A percentile compares a stretch with the other conserved stretches of the same genome.
Evolutionary conservation across 352 stramenopile species (phyloP).

Genomic region (Globisporangium parvum): DNA sequence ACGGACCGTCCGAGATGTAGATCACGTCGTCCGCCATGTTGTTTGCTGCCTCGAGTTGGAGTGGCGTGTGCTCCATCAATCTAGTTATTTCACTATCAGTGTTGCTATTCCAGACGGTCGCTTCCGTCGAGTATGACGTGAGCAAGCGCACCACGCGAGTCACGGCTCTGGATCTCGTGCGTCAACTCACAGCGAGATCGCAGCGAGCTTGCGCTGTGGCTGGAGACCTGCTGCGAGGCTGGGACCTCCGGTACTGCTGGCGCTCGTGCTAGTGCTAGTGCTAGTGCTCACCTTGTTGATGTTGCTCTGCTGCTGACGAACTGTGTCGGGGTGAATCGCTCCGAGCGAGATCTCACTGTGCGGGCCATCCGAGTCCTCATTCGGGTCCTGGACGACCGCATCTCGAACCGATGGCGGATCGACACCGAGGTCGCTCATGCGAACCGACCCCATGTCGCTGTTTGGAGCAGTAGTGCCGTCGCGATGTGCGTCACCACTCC

Average conservation of each 20-base stretch:
- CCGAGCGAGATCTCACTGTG: conserved; percentile 5
- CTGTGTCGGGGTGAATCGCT: conserved; percentile 22
- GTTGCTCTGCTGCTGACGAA: conserved; percentile 14
- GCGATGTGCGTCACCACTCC: not conserved
- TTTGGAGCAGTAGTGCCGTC: not conserved
- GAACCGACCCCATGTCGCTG: not conserved
- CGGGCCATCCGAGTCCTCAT: conserved; percentile 16
- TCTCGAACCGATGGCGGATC: conserved; percentile 25
- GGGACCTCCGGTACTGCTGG: not conserved
- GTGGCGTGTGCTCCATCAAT: too few relatives aligned
- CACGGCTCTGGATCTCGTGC: too few relatives aligned
- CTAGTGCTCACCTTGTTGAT: not conserved
- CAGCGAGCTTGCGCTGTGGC: conserved; percentile 29
- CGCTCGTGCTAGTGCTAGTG: not conserved
- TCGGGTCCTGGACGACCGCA: conserved; percentile 7
- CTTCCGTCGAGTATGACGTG: too few relatives aligned
- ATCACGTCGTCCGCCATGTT: conserved; percentile 22
- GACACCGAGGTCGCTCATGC: conserved; percentile 5
- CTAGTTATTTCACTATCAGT: not conserved
- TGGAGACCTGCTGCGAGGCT: not conserved
- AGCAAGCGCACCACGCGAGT: too few relatives aligned
- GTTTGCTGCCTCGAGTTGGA: too few relatives aligned
- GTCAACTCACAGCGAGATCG: conserved; percentile 11
- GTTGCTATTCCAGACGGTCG: too few relatives aligned
- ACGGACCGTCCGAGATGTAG: conserved; percentile 47